These are phyloP conservation scores for Erigeron philadelphicus DNA, from an alignment of 140 eudicot genomes.

Conservation along the genomic window DNA sequence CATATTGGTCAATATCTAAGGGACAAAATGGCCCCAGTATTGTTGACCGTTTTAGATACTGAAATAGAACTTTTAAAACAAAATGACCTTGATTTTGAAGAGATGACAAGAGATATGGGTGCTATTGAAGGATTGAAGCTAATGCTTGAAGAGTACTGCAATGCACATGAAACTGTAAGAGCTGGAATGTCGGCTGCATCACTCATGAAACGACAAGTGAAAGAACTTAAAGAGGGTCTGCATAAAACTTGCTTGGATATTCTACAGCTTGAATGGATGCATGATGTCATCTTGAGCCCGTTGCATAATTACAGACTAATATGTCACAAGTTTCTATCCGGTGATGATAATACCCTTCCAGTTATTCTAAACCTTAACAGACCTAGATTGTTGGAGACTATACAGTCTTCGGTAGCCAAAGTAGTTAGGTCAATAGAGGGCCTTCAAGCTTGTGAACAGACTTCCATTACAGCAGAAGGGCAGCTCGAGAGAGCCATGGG, in stretches of 20 bases:
- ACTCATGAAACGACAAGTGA: slow-evolving; percentile 63
- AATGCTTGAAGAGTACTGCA: slow-evolving; percentile 92
- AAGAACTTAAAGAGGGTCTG: slow-evolving; percentile 71
- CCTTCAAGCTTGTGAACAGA: slow-evolving; percentile 78
- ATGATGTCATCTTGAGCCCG: slow-evolving; percentile 51
- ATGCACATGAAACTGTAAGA: slow-evolving; percentile 90
- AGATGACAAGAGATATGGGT: slow-evolving; percentile 33
- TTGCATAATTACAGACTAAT: slow-evolving; percentile 60
- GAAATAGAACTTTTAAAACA: slow-evolving; percentile 57
- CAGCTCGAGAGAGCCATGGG: slow-evolving; percentile 99
- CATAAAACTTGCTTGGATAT: slow-evolving; percentile 65
- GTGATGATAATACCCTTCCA: slow-evolving; percentile 52
- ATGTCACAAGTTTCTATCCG: slow-evolving; percentile 61
- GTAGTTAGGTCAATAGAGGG: slow-evolving; percentile 65
- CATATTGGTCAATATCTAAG: slow-evolving; percentile 61
- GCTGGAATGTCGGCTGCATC: slow-evolving; percentile 88
- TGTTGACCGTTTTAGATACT: slow-evolving; percentile 46
- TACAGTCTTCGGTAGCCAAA: slow-evolving; percentile 63
- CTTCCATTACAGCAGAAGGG: slow-evolving; percentile 84
- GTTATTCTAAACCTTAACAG: slow-evolving; percentile 64
- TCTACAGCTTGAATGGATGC: slow-evolving; percentile 91
- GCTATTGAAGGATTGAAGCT: slow-evolving; percentile 52
- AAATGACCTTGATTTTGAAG: slow-evolving; percentile 40
- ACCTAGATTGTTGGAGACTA: slow-evolving; percentile 65
- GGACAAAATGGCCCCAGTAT: slow-evolving; percentile 59